Evolutionary conservation across 2,329 filamentous ascomycete genomes (phyloP), one percentile per base, ranked within the genome.

Genomic region (Diplodia intermedia): DNA sequence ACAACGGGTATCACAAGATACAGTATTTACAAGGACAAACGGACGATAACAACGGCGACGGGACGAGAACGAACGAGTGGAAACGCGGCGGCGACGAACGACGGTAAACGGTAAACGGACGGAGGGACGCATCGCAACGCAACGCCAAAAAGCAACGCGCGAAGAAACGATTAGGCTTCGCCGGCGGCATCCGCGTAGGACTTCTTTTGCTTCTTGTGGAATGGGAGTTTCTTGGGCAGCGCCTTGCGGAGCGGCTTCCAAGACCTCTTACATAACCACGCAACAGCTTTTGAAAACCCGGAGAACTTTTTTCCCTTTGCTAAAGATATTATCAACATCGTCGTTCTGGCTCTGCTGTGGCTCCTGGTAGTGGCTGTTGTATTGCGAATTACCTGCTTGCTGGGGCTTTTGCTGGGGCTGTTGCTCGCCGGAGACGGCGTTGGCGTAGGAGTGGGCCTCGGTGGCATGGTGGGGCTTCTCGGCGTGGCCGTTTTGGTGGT

Each of bases 241-340:
- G 40, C 40, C 56, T 49, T 49, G 56, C 56, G 56, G 40, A 61
- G 38, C 12, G 56, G 56, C 40, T 49, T 49, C 56, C 56, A 61
- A 20, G 38, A 40, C 65, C 50, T 67, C 54, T 67, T 67, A 94
- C 91, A 94, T 94, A 74, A 94, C 86, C 49, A 87, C 82, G 82
- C 91, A 94, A 80, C 91, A 94, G 50, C 82, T 80, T 77, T 89
- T 88, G 77, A 93, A 76, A 80, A 89, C 89, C 74, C 84, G 85
- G 71, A 91, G 74, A 43, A 92, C 75, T 76, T 82, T 86, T 8
- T 91, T 75, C 38, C 88, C 75, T 76, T 87, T 88, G 77, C 86
- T 86, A 71, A 89, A 84, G 71, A 88, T 74, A 72, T 90, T 81
- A 72, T 86, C 88, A 65, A 87, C 76, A 71, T 89, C 83, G 72